Evolutionary conservation across 2,329 filamentous ascomycete species (phyloP).

Genomic region (Colletotrichum aenigma): DNA sequence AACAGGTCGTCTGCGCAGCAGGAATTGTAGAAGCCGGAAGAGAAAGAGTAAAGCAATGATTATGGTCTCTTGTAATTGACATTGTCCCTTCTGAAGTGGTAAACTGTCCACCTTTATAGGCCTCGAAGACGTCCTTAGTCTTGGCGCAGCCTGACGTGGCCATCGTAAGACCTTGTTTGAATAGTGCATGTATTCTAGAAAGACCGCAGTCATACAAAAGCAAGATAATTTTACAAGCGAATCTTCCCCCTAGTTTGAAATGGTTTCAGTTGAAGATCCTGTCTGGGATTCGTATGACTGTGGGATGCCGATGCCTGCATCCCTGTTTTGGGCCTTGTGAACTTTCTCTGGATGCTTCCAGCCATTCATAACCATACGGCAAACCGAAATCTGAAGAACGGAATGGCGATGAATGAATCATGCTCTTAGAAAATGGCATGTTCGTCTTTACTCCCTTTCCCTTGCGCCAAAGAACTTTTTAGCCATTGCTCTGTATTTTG

Average conservation of each 20-base stretch:
- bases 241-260: background rate
- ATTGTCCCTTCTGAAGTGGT: background rate
- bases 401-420: background rate
- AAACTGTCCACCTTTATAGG: background rate
- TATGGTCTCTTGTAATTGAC: background rate
- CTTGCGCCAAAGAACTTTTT: background rate
- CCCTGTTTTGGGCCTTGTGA: background rate
- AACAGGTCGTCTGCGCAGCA: background rate
- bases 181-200: background rate
- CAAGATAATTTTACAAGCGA: background rate
- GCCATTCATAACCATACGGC: background rate
- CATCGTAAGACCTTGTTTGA: background rate
- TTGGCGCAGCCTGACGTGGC: background rate
- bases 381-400: background rate
- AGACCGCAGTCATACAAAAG: background rate
- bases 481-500: background rate
- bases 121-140: background rate
- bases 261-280: background rate
- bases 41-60: background rate
- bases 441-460: background rate
- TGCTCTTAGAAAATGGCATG: background rate
- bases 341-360: background rate
- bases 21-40: rapidly evolving
- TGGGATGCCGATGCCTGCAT: background rate
- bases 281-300: background rate